Evolutionary conservation across 2,329 filamentous ascomycete species (phyloP).

Genomic region (Neospermospora avenae): DNA sequence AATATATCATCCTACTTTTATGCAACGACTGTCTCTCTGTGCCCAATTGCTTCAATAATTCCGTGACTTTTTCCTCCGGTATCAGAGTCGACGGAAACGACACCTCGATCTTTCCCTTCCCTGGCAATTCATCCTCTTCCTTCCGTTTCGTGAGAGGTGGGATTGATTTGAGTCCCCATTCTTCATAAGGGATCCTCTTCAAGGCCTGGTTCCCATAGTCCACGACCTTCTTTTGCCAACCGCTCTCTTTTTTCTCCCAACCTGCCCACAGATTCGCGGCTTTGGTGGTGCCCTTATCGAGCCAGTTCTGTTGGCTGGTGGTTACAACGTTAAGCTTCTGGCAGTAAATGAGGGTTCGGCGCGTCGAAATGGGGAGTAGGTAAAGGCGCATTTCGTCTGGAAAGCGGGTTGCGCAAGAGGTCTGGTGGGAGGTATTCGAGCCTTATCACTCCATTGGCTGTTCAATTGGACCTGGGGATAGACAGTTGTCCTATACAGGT

Average conservation of each 20-base stretch:
- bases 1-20: conserved; percentile 73
- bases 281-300: conserved; percentile 68
- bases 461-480: not conserved
- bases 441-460: not conserved
- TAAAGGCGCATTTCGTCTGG: conserved; percentile 74
- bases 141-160: conserved; percentile 72
- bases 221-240: conserved; percentile 87
- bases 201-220: conserved; percentile 83
- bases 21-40: conserved; percentile 80
- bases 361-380: conserved; percentile 87
- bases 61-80: conserved; percentile 57
- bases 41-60: conserved; percentile 66
- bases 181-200: conserved; percentile 86
- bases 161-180: conserved; percentile 96
- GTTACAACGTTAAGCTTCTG: conserved; percentile 64
- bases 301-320: conserved; percentile 49
- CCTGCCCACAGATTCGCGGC: conserved; percentile 75
- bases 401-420: conserved; percentile 9
- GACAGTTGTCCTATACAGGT: too few relatives aligned
- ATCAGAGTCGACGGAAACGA: conserved; percentile 74
- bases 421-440: not conserved
- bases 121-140: conserved; percentile 59
- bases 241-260: conserved; percentile 81
- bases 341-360: conserved; percentile 88
- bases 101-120: conserved; percentile 65